Base-by-base conservation (phyloP, 371 early-diverging fungal genomes). In the Mucor irregularis region DNA sequence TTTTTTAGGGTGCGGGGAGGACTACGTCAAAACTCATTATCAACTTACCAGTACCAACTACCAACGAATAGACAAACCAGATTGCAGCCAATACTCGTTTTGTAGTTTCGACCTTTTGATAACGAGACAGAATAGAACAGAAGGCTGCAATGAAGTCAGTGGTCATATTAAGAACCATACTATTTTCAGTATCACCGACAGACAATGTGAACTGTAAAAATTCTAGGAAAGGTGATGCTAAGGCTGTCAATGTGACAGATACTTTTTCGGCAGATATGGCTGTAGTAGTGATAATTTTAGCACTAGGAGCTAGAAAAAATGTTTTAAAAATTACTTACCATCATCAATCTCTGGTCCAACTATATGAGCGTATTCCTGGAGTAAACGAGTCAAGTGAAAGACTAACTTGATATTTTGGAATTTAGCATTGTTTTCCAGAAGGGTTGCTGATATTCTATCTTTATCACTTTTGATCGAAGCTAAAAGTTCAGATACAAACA, bases 71-170 rank as follows among this genome's bases (percentile, higher is more conserved):
- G 2, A 71, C 60, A 52, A 73, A 66, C 73, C 73, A 76, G 19
- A 73, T 53, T 10, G 69, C 53, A 29, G 69, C 69, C 1, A 65
- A 14, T 3, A 56, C 56, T 61, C 52, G 50, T 50, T 68, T 66
- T 4, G 69, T 61, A 1, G 48, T 56, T 37, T 73, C 56, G 1
- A 54, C 43, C 43, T 62, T 49, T 22, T 69, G 61, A 39, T 73
- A 57, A 29, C 60, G 56, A 11, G 67, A 47, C 24, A 70, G 29
- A 7, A 65, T 57, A 13, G 57, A 66, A 50, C 73, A 73, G 7
- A 71, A 49, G 1, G 73, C 66, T 14, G 61, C 64, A 14, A 73
- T 64, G 38, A 71, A 73, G 10, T 64, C 69, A 11, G 70, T 68
- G 0, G 62, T 56, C 51, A 62, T 56, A 16, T 65, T 42, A 49